Percentiles rank a stretch among this genome's conserved stretches.
These are phyloP conservation scores for Trichothecium sympodiale DNA, from an alignment of 2,329 filamentous ascomycete species.

Conservation along the genomic window DNA sequence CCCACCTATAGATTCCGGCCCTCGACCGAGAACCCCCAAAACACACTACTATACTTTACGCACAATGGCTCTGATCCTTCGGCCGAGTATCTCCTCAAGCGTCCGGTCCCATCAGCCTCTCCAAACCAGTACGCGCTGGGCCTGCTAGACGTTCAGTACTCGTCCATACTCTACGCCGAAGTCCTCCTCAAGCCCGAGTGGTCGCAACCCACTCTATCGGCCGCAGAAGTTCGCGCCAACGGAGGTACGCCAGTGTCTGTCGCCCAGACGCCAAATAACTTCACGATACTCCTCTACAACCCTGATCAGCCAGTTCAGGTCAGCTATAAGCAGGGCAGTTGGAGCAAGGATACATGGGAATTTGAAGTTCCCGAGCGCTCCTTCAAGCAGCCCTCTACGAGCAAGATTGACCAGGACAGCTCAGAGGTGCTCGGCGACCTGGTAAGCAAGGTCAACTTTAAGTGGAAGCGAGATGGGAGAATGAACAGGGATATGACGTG, in stretches of 20 bases:
- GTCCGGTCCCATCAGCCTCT: slow-evolving; percentile 56
- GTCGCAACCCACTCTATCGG: slow-evolving; percentile 70
- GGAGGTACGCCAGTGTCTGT: slow-evolving; percentile 53
- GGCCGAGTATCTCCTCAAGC: slow-evolving; percentile 70
- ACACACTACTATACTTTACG: slow-evolving; percentile 47
- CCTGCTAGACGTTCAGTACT: slow-evolving; percentile 70
- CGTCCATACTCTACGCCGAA: slow-evolving; percentile 78
- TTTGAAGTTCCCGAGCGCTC: slow-evolving; percentile 84
- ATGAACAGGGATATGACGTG: slow-evolving; percentile 82
- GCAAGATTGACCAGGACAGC: slow-evolving; percentile 64
- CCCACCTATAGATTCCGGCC: slow-evolving; percentile 54
- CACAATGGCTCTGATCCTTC: slow-evolving; percentile 72
- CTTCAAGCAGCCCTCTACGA: slow-evolving; percentile 71
- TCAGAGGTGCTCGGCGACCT: slow-evolving; percentile 29
- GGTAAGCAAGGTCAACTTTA: slow-evolving; percentile 70
- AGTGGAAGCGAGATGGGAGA: slow-evolving; percentile 81
- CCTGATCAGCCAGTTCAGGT: slow-evolving; percentile 75
- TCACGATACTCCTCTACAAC: slow-evolving; percentile 85
- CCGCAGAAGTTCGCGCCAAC: slow-evolving; percentile 64
- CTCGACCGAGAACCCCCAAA: slow-evolving; percentile 39
- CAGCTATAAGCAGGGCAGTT: slow-evolving; percentile 60
- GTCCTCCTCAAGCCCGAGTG: slow-evolving; percentile 77
- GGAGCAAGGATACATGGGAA: slow-evolving; percentile 77
- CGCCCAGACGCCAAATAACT: slow-evolving; percentile 65
- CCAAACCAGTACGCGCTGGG: slow-evolving; percentile 81